Conservation (phyloP, 2,329 filamentous ascomycete species). For the Sarocladiaceae sp. region DNA sequence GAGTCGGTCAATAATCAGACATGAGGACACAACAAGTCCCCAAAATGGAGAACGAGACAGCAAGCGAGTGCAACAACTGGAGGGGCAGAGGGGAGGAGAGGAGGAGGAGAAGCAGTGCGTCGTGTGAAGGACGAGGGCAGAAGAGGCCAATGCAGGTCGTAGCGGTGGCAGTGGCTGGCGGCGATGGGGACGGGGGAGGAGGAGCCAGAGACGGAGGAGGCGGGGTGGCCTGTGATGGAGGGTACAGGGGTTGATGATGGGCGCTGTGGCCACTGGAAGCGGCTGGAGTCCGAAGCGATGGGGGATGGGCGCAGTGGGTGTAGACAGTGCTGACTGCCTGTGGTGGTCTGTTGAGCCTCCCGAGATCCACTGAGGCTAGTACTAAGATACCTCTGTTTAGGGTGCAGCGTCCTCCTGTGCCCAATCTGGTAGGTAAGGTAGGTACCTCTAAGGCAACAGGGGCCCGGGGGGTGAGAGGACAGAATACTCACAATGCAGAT, state of each 20-base stretch:
- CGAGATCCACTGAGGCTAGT: too few species aligned
- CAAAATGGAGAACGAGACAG: constrained; percentile 5
- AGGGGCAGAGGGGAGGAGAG: constrained; percentile 5
- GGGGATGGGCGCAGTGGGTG: background rate
- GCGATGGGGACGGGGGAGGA: background rate
- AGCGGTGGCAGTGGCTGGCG: background rate
- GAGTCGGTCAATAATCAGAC: constrained; percentile 3
- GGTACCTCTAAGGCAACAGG: too few species aligned
- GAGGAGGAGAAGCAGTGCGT: background rate
- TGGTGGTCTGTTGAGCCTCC: background rate
- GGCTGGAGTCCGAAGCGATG: too few species aligned
- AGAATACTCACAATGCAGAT: too few species aligned
- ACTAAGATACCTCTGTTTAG: too few species aligned
- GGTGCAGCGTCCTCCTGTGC: too few species aligned
- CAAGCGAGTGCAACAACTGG: constrained; percentile 1
- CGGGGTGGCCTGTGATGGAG: constrained; percentile 2
- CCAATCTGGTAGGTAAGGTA: too few species aligned
- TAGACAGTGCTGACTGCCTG: background rate
- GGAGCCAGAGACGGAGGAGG: constrained; percentile 1
- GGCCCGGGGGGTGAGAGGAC: too few species aligned
- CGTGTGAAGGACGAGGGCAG: constrained; percentile 8
- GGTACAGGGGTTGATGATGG: constrained; percentile 2
- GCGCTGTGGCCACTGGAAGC: background rate
- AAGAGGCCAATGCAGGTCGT: background rate
- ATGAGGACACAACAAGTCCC: constrained; percentile 2